Conservation (phyloP, 805 yeast species). For the Yarrowia deformans region DNA sequence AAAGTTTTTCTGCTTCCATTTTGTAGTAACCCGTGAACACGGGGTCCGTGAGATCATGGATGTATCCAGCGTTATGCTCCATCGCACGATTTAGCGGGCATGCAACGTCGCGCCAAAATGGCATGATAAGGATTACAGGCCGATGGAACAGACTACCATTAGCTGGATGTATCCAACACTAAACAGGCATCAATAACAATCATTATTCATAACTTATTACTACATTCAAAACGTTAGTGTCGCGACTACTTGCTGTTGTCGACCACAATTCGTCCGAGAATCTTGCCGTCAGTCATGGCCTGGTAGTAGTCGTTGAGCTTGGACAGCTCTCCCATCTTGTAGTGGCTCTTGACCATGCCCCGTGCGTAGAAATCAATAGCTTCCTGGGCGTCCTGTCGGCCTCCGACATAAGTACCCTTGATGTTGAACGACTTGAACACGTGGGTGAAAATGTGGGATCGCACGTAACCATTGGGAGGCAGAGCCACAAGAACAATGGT, state of each 20-base stretch:
- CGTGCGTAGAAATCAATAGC: constrained; percentile 76
- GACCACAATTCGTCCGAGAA: constrained; percentile 87
- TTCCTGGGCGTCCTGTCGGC: constrained; percentile 84
- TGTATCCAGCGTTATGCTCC: no score
- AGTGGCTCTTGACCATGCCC: constrained; percentile 75
- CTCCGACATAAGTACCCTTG: constrained; percentile 86
- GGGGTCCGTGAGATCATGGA: no score
- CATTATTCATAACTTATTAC: neutral
- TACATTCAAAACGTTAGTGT: no score
- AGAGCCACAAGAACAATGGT: constrained; percentile 76
- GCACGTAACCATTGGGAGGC: constrained; percentile 79
- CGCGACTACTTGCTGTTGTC: constrained; percentile 66
- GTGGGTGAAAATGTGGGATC: constrained; percentile 72
- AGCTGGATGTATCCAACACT: neutral
- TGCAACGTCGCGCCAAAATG: no score
- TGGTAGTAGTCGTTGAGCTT: constrained; percentile 72
- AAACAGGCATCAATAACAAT: neutral
- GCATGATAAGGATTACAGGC: no score
- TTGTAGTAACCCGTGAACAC: no score
- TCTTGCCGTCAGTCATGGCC: constrained; percentile 82
- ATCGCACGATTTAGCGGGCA: no score
- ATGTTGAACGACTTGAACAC: constrained; percentile 76
- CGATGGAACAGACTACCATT: no score
- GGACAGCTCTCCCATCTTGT: constrained; percentile 77
- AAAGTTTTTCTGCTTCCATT: no score